Evolutionary conservation across 2,329 filamentous ascomycete genomes (phyloP), one percentile per base, ranked within the genome.

Genomic region (Neoarthrinium moseri): DNA sequence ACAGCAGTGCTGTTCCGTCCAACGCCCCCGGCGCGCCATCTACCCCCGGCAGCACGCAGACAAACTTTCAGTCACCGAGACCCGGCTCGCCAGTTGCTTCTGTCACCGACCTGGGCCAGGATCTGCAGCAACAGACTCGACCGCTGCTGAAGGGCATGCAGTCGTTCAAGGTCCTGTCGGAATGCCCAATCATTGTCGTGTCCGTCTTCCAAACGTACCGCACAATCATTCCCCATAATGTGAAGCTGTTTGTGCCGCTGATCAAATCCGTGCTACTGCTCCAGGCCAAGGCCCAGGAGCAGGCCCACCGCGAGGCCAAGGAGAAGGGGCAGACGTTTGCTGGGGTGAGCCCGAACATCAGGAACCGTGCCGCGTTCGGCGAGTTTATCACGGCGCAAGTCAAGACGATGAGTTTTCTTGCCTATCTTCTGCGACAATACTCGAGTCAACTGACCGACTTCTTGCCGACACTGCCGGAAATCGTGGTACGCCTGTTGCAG

Each of bases 351-450:
- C 88, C 88, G 38, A 88, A 90, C 47, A 96, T 99, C 61, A 92
- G 90, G 68, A 96, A 97, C 58, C 80, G 91, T 47, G 87, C 87
- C 11, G 92, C 91, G 1, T 99, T 97, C 71, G 94, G 92, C 27
- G 95, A 99, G 58, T 95, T 97, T 55, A 95, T 99, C 53, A 97
- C 91, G 0, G 91, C 92, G 1, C 95, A 99, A 65, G 94, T 99
- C 13, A 97, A 99, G 74, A 97, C 92, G 0, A 97, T 99, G 92
- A 97, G 91, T 59, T 99, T 99, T 59, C 67, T 99, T 55, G 95
- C 95, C 1, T 99, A 97, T 61, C 72, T 99, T 1, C 78, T 99
- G 11, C 77, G 94, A 34, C 87, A 95, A 38, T 95, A 96, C 65
- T 84, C 91, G 3, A 86, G 87, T 47, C 88, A 96, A 54, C 73